Conservation (phyloP, 75 land plant species). For the Chamaecyparis obtusa region DNA sequence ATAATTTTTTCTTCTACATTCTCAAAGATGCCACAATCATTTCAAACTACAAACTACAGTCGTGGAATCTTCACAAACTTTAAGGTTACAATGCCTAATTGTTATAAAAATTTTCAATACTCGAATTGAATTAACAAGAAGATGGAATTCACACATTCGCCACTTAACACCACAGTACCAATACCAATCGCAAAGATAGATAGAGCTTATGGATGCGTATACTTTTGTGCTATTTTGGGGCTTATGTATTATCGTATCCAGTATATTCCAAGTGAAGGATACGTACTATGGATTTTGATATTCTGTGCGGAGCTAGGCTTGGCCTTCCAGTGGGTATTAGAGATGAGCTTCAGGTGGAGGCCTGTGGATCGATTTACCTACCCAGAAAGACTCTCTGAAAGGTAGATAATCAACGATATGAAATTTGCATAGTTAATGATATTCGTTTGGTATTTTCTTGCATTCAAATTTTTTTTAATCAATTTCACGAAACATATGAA, state of each 20-base stretch:
- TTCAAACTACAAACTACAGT: no score
- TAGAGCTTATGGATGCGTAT: not conserved
- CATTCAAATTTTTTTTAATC: no score
- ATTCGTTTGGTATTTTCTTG: no score
- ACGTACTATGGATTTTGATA: not conserved
- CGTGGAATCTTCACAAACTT: no score
- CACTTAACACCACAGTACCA: not conserved
- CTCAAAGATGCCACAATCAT: no score
- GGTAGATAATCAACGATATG: not conserved
- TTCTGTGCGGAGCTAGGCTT: slow-evolving; percentile 34
- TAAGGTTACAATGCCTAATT: no score
- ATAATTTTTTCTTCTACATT: no score
- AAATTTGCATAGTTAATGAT: no score
- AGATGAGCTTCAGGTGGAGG: slow-evolving; percentile 24
- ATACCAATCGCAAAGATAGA: not conserved
- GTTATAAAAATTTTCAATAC: no score
- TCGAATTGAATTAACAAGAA: not conserved
- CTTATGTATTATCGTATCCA: not conserved
- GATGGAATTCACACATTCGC: not conserved
- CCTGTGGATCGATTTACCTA: slow-evolving; percentile 19
- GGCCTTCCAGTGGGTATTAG: slow-evolving; percentile 38
- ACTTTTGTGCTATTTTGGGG: not conserved
- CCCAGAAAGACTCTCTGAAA: slow-evolving; percentile 19
- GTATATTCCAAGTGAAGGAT: not conserved
- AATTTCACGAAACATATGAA: no score